These are phyloP conservation scores for Cercophora samala DNA, from an alignment of 495 filamentous ascomycete species.

Conservation along the genomic window DNA sequence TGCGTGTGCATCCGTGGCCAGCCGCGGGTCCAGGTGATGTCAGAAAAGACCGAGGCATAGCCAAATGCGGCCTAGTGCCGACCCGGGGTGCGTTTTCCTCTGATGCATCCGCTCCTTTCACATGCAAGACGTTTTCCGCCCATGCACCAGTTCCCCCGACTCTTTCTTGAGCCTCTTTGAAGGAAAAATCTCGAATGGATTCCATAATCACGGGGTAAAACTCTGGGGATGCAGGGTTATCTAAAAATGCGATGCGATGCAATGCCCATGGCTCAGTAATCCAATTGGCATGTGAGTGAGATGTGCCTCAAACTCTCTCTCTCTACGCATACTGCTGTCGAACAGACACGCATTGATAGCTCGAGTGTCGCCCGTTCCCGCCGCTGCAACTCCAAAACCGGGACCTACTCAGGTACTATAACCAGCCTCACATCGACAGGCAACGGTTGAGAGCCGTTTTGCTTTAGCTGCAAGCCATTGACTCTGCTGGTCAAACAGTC, in stretches of 20 bases:
- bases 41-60: constrained; percentile 39
- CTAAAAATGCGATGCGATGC: not conserved
- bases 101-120: constrained; percentile 1
- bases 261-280: not conserved
- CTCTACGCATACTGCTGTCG: not conserved
- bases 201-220: not conserved
- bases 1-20: constrained; percentile 10
- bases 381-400: constrained; percentile 2
- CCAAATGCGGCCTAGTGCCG: constrained; percentile 31
- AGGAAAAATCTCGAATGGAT: not conserved
- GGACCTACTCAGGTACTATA: not conserved
- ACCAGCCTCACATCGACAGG: not conserved
- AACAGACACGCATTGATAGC: too few species aligned
- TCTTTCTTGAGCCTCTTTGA: not conserved
- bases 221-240: not conserved
- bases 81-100: constrained; percentile 22
- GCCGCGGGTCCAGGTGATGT: constrained; percentile 33
- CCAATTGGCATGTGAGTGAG: not conserved
- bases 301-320: not conserved
- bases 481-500: not conserved
- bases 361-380: not conserved
- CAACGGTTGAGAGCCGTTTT: not conserved
- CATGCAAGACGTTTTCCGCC: constrained; percentile 5
- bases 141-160: not conserved
- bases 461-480: not conserved